Percentiles rank a stretch among this genome's conserved stretches.
phyloP scores from a whole-genome alignment of 2,329 filamentous ascomycete species.

The Alternaria rosae region DNA sequence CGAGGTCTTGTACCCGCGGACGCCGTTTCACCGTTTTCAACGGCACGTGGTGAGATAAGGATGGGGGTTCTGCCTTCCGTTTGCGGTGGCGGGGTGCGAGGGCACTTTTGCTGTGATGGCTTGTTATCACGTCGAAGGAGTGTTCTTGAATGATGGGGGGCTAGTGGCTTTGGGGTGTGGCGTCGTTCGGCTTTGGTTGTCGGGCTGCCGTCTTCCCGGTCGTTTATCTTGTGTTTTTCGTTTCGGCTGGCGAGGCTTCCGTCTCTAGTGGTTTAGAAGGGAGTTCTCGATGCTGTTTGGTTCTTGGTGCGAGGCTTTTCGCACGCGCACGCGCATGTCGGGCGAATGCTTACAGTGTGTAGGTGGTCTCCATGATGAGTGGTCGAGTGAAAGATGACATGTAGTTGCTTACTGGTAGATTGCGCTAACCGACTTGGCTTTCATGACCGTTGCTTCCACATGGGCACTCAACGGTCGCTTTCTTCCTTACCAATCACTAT shows the following conservation, averaged over 20 bases:
- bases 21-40: not conserved
- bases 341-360: not conserved
- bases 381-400: not conserved
- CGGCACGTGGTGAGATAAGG: slow-evolving; percentile 2
- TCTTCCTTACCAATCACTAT: not conserved
- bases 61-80: slow-evolving; percentile 2
- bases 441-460: not conserved
- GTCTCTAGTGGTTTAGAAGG: not conserved
- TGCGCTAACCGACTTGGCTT: not conserved
- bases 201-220: slow-evolving; percentile 4
- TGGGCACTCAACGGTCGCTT: not conserved
- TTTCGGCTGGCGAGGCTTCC: not conserved
- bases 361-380: not conserved
- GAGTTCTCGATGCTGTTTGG: not conserved
- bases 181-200: slow-evolving; percentile 3
- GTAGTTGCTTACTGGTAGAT: not conserved
- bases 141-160: not conserved
- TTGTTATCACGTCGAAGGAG: not conserved
- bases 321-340: not conserved
- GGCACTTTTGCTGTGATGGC: not conserved
- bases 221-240: not conserved
- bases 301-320: not conserved
- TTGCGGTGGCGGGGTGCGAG: slow-evolving; percentile 9
- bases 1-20: not conserved
- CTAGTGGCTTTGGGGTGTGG: not conserved